A percentile compares a stretch with the other conserved stretches of the same genome.
These are phyloP conservation scores for Saccharomycodes ludwigii DNA, from an alignment of 805 yeast genomes.

Conservation along the genomic window DNA sequence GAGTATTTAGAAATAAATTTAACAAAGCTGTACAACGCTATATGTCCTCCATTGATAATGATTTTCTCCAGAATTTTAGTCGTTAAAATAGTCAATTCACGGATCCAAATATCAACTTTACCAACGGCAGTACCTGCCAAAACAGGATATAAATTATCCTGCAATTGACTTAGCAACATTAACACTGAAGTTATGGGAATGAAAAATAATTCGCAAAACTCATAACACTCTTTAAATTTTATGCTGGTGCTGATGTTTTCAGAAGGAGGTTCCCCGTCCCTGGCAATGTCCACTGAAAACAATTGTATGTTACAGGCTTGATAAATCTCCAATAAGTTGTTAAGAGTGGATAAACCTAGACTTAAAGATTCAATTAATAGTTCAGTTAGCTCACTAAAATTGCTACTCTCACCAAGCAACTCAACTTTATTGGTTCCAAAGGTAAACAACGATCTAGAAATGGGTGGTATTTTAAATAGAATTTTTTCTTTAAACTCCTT, in stretches of 20 bases:
- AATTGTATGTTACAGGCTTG: no score
- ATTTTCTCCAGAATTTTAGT: slow-evolving; percentile 28
- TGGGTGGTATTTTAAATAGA: slow-evolving; percentile 19
- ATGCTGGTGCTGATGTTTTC: slow-evolving; percentile 8
- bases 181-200: slow-evolving; percentile 13
- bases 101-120: no score
- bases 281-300: no score
- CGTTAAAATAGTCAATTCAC: no score
- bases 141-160: no score
- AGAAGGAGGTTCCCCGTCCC: no score
- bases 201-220: slow-evolving; percentile 14
- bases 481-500: slow-evolving; percentile 12
- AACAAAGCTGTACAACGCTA: slow-evolving; percentile 24
- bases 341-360: no score
- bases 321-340: no score
- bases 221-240: slow-evolving; percentile 12
- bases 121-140: neutral
- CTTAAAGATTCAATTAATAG: no score
- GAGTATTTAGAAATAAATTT: slow-evolving; percentile 24
- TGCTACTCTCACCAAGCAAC: slow-evolving; percentile 5
- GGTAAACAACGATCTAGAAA: slow-evolving; percentile 20
- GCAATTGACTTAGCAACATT: slow-evolving; percentile 13
- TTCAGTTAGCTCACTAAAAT: neutral
- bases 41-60: slow-evolving; percentile 24
- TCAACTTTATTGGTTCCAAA: slow-evolving; percentile 10